A percentile compares a stretch with the other conserved stretches of the same genome.
Conservation (phyloP, 2,329 filamentous ascomycete genomes). For the Botryosphaeria dothidea region DNA sequence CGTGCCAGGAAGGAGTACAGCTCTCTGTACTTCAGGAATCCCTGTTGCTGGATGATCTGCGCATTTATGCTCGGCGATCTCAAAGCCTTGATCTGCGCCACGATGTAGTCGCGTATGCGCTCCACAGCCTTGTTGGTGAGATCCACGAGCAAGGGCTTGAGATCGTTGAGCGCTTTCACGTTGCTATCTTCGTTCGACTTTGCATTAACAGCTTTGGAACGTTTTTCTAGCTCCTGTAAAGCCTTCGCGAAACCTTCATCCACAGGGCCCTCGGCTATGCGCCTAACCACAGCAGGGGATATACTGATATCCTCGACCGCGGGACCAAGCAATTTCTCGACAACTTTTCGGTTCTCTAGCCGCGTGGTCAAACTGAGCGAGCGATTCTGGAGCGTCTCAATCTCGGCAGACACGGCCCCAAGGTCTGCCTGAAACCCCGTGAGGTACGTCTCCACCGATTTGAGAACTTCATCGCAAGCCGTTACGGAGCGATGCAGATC, state of each 20-base stretch:
- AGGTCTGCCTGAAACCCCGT: slow-evolving; percentile 93
- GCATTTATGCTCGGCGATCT: slow-evolving; percentile 96
- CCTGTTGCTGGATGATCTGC: slow-evolving; percentile 93
- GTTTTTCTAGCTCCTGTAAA: slow-evolving; percentile 79
- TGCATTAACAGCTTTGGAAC: slow-evolving; percentile 70
- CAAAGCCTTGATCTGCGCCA: slow-evolving; percentile 90
- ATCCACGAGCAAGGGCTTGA: slow-evolving; percentile 82
- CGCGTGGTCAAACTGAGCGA: slow-evolving; percentile 81
- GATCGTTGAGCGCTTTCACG: slow-evolving; percentile 77
- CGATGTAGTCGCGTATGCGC: slow-evolving; percentile 90
- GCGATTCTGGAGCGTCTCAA: slow-evolving; percentile 86
- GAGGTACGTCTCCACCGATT: slow-evolving; percentile 89
- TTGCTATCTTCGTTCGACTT: slow-evolving; percentile 62
- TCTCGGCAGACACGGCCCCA: slow-evolving; percentile 88
- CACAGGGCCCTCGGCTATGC: slow-evolving; percentile 84
- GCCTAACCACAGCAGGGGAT: slow-evolving; percentile 77
- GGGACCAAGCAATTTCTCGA: slow-evolving; percentile 84
- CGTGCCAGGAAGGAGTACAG: slow-evolving; percentile 81
- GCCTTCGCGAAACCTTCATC: slow-evolving; percentile 87
- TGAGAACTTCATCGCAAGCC: slow-evolving; percentile 89
- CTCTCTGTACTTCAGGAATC: slow-evolving; percentile 85
- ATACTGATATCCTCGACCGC: slow-evolving; percentile 91
- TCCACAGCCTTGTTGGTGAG: slow-evolving; percentile 88
- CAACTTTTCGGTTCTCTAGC: slow-evolving; percentile 83
- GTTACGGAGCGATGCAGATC: slow-evolving; percentile 85